Evolutionary conservation across 768 basidiomycete genomes (phyloP).

Genomic region (Lenzites betulinus): DNA sequence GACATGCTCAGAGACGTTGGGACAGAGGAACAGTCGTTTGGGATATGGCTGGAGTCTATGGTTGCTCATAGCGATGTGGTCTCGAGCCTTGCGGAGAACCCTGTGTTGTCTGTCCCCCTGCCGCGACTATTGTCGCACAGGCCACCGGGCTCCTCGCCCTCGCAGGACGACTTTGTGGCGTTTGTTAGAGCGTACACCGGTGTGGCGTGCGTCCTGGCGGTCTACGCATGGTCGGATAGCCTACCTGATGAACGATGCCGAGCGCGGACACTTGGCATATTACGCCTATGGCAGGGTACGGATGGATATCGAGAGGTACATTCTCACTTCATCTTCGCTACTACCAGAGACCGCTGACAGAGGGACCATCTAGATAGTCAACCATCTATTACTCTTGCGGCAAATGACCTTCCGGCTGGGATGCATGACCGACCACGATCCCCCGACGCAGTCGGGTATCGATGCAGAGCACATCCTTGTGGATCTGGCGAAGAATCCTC

Average conservation of each 20-base stretch:
- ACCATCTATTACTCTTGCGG: constrained; percentile 69
- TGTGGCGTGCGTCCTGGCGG: constrained; percentile 63
- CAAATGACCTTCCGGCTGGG: constrained; percentile 73
- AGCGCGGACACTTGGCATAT: constrained; percentile 60
- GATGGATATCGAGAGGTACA: constrained; percentile 75
- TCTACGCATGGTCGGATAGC: constrained; percentile 82
- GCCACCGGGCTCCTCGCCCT: constrained; percentile 28
- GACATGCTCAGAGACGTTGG: constrained; percentile 61
- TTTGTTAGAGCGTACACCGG: constrained; percentile 72
- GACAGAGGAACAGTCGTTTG: constrained; percentile 65
- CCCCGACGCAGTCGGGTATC: constrained; percentile 61
- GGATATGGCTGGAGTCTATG: constrained; percentile 75
- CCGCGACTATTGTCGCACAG: constrained; percentile 42
- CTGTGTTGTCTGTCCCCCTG: constrained; percentile 36
- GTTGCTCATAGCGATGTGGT: constrained; percentile 56
- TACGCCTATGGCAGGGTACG: constrained; percentile 65
- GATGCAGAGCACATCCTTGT: constrained; percentile 70
- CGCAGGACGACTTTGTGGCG: constrained; percentile 61
- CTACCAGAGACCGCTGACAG: constrained; percentile 4
- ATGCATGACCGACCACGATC: constrained; percentile 66
- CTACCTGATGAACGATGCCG: constrained; percentile 64
- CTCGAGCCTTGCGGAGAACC: constrained; percentile 45
- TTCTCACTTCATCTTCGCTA: not conserved
- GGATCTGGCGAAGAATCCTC: constrained; percentile 61
- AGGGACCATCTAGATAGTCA: constrained; percentile 55